Evolutionary conservation across 2,329 filamentous ascomycete genomes (phyloP), one percentile per base, ranked within the genome.

Genomic region (Pyrenophora teres): DNA sequence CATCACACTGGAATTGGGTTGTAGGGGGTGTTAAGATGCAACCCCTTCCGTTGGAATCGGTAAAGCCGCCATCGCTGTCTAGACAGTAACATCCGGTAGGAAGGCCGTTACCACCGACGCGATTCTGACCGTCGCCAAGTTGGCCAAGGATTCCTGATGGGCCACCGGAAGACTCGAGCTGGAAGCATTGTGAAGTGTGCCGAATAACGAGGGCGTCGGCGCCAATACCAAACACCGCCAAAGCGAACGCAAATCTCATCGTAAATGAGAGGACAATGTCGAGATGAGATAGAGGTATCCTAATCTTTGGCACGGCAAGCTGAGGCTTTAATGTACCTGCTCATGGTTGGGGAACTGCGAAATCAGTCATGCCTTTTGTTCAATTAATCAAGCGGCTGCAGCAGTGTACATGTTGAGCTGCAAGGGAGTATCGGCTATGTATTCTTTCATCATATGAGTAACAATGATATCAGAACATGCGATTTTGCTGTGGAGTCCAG

Each of bases 21-120:
- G 83, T 84, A 0, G 81, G 79, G 35, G 79, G 77, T 56, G 85
- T 87, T 64, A 87, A 74, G 70, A 86, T 85, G 64, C 86, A 88
- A 16, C 85, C 84, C 50, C 82, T 43, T 44, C 81, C 80, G 40
- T 77, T 76, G 40, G 74, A 68, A 65, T 88, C 86, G 15, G 76
- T 81, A 54, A 89, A 63, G 18, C 69, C 75, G 7, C 59, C 59
- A 38, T 76, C 75, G 56, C 79, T 76, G 56, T 79, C 76, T 60
- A 87, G 78, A 50, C 78, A 84, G 67, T 82, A 88, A 7, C 78
- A 75, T 12, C 78, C 78, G 40, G 77, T 64, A 4, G 72, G 56
- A 10, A 82, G 68, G 18, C 73, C 74, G 40, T 81, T 80, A 36
- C 81, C 80, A 32, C 82, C 81, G 38, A 86, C 78, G 41, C 84